Evolutionary conservation across 176 grass and related monocot genomes (phyloP), one percentile per base, ranked within the genome.

Genomic region (Zea luxurians): DNA sequence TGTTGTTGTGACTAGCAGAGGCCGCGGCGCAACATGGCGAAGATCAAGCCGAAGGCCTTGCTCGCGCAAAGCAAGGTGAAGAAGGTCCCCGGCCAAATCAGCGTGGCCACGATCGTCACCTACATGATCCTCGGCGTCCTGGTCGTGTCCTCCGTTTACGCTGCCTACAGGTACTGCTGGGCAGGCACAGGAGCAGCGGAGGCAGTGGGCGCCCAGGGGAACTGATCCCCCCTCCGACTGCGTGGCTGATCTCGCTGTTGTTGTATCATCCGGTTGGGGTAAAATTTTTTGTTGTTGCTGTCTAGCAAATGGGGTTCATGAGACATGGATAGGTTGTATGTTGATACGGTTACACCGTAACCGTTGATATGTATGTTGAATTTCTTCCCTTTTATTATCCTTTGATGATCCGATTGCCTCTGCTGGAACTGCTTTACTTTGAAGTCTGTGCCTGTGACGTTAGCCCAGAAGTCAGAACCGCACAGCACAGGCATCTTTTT

Each of bases 51-150:
- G 20, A 91, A 92, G 80, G 78, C 84, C 12, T 48, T 95, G 82
- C 84, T 95, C 15, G 89, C 80, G 6, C 86, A 89, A 48, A 95
- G 92, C 86, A 95, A 95, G 68, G 80, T 78, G 73, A 95, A 88
- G 92, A 95, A 92, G 66, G 75, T 84, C 27, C 92, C 89, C 2
- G 69, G 87, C 57, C 87, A 92, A 85, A 73, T 95, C 36, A 35
- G 87, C 13, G 43, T 79, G 15, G 60, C 43, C 9, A 82, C 69
- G 1, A 85, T 92, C 58, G 38, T 95, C 36, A 92, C 92, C 21
- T 95, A 87, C 74, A 12, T 91, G 5, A 46, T 95, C 16, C 71
- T 89, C 2, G 74, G 50, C 1, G 40, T 17, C 17, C 63, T 95
- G 59, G 72, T 65, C 0, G 85, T 78, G 7, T 91, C 76, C 12